Base-by-base conservation (phyloP, 148 eudicot species). In the Vaccinium corymbosum region DNA sequence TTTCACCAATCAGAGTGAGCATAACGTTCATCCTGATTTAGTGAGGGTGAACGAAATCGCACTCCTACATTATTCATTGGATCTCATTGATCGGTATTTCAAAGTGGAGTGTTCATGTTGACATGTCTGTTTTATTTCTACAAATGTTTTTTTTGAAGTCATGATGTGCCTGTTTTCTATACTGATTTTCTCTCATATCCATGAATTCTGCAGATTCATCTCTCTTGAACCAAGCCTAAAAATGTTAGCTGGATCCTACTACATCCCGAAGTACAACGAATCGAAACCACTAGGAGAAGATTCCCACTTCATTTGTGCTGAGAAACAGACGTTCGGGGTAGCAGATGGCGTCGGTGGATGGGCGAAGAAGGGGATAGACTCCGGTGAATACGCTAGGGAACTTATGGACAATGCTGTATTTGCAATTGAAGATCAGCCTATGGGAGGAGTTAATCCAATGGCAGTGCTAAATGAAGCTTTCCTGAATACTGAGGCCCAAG, bases 281-380 rank as follows among this genome's bases (percentile, higher is more conserved):
- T 1, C 9, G 53, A 64, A 66, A 50, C 55, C 82, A 6, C 66
- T 29, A 59, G 86, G 86, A n/a, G 52, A 84, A 22, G 86, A 84
- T 32, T 66, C 82, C 9, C 81, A 84, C 49, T 49, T 76, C 49
- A 49, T 76, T n/a, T 48, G 55, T 49, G 14, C 7, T 0, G 78
- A 84, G 32, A 53, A 70, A 16, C 46, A 79, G 38, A 53, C 27
- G 6, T 32, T 84, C 4, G 82, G 78, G 2, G 82, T 84, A 4
- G 82, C 82, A 2, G 86, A 84, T 79, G 86, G 86, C 2, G 81
- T 84, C 16, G 82, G 86, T 25, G 78, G 82, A 20, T 84, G 82
- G 82, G 20, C 50, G 0, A 70, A 38, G 61, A 29, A 11, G 50
- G 86, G 82, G 1, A 16, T 84, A 1, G 82, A 84, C 13, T 0